Base-by-base conservation (phyloP, 495 filamentous ascomycete genomes). In the Staphylotrichum longicolle region DNA sequence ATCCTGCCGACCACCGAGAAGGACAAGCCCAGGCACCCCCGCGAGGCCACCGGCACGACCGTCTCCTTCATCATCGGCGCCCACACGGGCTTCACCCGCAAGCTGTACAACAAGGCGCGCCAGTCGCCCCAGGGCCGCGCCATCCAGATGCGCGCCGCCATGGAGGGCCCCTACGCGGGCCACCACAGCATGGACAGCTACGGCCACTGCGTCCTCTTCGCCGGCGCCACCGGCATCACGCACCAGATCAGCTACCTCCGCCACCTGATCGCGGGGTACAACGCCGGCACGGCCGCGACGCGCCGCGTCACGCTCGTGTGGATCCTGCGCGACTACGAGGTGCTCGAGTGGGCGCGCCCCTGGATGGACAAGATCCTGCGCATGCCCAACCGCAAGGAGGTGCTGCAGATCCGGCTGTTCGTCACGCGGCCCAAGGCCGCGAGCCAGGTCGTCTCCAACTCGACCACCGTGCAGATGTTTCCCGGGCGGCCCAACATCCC, bases 201-300 rank as follows among this genome's bases (percentile, higher is more conserved):
- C 75, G 92, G 94, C 49, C 91, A 92, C 45, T 85, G 86, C 44
- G 82, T 98, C 59, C 86, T 98, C 63, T 91, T 97, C 67, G 91
- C 92, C 49, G 94, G 91, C 61, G 91, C 93, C 58, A 88, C 92
- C 10, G 94, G 94, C 57, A 97, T 98, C 75, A 96, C 94, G 0
- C 93, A 97, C 72, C 90, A 94, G 71, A 84, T 98, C 30, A 89
- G 90, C n/a, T 93, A 91, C 69, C 78, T 96, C 40, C 88, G 86
- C 35, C 88, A 91, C 53, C 80, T 98, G 8, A 83, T 97, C 58
- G 75, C 85, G 30, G 88, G 86, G 11, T 90, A 85, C 75, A 83
- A 85, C 59, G 81, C 88, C 6, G 85, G 87, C 54, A 91, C 84
- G 14, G 85, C 88, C 41, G 93, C 93, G 3, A 90, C 90, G 5